These are phyloP conservation scores for Fusarium acutatum DNA, from an alignment of 2,329 filamentous ascomycete genomes.

Conservation along the genomic window DNA sequence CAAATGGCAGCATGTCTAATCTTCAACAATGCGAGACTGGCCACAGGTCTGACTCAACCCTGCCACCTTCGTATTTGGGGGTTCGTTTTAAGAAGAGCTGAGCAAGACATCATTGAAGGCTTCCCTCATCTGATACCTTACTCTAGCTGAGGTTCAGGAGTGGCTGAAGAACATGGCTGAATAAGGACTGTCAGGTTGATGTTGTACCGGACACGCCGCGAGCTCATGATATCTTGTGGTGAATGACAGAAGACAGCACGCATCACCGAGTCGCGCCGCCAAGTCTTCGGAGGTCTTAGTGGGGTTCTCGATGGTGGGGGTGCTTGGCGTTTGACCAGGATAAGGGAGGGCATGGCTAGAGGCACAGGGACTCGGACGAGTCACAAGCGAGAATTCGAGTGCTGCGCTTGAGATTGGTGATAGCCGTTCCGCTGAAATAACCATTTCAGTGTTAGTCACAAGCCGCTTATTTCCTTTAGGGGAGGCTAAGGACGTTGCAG, in stretches of 20 bases:
- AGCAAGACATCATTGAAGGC: conserved; percentile 11
- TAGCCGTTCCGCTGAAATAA: conserved; percentile 33
- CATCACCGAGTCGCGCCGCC: conserved; percentile 33
- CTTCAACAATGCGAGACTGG: conserved; percentile 3
- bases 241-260: conserved; percentile 15
- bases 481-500: conserved; percentile 13
- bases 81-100: conserved; percentile 9
- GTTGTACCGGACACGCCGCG: neutral
- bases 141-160: neutral
- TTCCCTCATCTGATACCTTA: neutral
- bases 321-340: conserved; percentile 36
- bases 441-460: conserved; percentile 29
- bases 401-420: conserved; percentile 43
- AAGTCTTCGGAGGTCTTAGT: conserved; percentile 39
- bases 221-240: conserved; percentile 4
- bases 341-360: conserved; percentile 24
- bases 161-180: neutral
- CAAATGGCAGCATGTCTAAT: neutral
- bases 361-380: conserved; percentile 32
- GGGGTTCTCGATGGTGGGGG: conserved; percentile 39
- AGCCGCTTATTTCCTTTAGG: conserved; percentile 33
- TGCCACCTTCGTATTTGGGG: conserved; percentile 19
- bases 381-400: conserved; percentile 36
- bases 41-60: conserved; percentile 18
- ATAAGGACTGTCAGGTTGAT: neutral